Base-by-base conservation (phyloP, 768 basidiomycete genomes). In the Epithele typhae region DNA sequence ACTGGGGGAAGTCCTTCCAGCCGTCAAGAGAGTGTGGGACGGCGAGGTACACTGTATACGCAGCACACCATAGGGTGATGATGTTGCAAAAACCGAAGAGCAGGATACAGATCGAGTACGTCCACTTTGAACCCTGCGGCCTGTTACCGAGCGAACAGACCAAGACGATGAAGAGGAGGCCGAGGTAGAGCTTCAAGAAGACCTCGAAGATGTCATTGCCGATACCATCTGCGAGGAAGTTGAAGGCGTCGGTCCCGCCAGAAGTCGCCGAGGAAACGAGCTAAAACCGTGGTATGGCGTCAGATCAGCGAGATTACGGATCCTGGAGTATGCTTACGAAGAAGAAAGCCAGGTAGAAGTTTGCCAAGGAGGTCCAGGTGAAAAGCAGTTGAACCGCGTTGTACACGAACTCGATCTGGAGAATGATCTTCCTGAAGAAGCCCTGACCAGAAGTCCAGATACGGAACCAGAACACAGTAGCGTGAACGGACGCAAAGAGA, bases 271-370 rank as follows among this genome's bases (percentile, higher is more conserved):
- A 87, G 23, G 81, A 81, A 45, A 92, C 84, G 48, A 95, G 70
- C 86, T 92, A 67, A 7, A 7, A 38, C 48, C 10, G 30, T 48
- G n/a, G n/a, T n/a, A n/a, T n/a, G n/a, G n/a, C n/a, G n/a, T n/a
- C n/a, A n/a, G n/a, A n/a, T n/a, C n/a, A n/a, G n/a, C n/a, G n/a
- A n/a, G n/a, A n/a, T n/a, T n/a, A 34, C 6, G 35, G 38, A 27
- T 40, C 3, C 38, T 18, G 21, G 25, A 35, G 30, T 25, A 30
- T 22, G 14, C 27, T 7, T 30, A 90, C 87, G 67, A 93, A 94
- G 77, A 88, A 94, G 73, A 94, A 93, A 34, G 92, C 88, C 42
- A 95, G 74, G 64, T 92, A 96, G 69, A 92, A 96, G 64, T 94
- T 95, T 25, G 90, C 93, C 36, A 95, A 71, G 14, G 85, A 80